Evolutionary conservation across 2,329 filamentous ascomycete species (phyloP).

Genomic region (Ascosphaera aggregata): DNA sequence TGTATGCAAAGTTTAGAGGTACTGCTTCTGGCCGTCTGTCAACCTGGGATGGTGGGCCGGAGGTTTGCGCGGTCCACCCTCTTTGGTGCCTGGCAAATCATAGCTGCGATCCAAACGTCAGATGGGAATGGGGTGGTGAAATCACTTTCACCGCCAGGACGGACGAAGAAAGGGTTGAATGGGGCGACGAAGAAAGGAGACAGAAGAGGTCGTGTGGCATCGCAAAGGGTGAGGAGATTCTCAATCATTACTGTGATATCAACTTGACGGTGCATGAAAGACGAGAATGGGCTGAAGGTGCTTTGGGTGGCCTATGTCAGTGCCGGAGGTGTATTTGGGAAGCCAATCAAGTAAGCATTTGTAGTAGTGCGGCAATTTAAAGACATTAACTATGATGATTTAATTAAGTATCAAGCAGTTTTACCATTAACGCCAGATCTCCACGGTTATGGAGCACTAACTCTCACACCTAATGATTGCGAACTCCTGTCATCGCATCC

Average conservation of each 20-base stretch:
- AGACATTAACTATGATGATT: no score
- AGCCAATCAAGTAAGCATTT: conserved; percentile 11
- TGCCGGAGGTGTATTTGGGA: conserved; percentile 65
- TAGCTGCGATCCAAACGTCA: conserved; percentile 83
- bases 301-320: conserved; percentile 71
- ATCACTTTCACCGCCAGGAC: conserved; percentile 16
- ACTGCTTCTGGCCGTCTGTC: conserved; percentile 73
- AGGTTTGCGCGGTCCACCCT: conserved; percentile 81
- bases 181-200: conserved; percentile 10
- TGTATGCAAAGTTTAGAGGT: conserved; percentile 81
- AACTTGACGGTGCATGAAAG: conserved; percentile 52
- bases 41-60: conserved; percentile 54
- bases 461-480: no score
- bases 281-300: conserved; percentile 71
- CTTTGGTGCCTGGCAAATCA: conserved; percentile 96
- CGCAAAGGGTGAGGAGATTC: conserved; percentile 55
- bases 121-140: conserved; percentile 61
- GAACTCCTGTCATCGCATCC: no score
- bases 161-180: conserved; percentile 14
- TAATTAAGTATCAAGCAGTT: no score
- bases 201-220: conserved; percentile 31
- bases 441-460: no score
- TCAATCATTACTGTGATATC: conserved; percentile 90
- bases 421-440: no score
- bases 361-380: neutral